phyloP scores from a whole-genome alignment of 1,284 basidiomycete species.

The Ustilago nuda region DNA sequence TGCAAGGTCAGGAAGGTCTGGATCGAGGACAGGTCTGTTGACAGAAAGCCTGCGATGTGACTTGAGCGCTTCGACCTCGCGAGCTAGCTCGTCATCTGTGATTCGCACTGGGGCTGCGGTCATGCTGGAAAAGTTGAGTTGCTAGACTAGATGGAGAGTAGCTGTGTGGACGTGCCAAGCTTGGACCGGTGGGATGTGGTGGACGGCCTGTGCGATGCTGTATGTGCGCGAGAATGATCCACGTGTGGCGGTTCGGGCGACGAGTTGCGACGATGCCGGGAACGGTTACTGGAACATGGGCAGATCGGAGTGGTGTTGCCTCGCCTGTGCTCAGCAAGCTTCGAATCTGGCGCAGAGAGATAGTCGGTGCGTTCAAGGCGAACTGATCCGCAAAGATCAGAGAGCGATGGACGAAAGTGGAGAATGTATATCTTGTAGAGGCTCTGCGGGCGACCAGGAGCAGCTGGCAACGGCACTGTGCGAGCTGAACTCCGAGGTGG shows the following conservation, averaged over 20 bases:
- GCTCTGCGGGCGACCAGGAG: no score
- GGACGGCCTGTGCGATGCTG: neutral
- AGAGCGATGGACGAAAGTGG: neutral
- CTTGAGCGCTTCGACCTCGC: slow-evolving; percentile 67
- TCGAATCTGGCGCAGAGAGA: neutral
- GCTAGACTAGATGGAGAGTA: neutral
- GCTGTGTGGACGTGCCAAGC: neutral
- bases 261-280: slow-evolving; percentile 5
- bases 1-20: slow-evolving; percentile 65
- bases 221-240: neutral
- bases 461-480: neutral
- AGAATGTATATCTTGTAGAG: neutral
- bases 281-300: slow-evolving; percentile 25
- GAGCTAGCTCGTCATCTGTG: slow-evolving; percentile 62
- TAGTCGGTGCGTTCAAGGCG: neutral
- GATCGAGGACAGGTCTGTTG: slow-evolving; percentile 64
- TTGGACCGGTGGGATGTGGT: neutral
- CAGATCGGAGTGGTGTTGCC: neutral
- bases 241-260: slow-evolving; percentile 13
- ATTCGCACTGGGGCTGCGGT: slow-evolving; percentile 41
- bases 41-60: slow-evolving; percentile 64
- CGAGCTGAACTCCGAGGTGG: neutral
- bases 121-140: slow-evolving; percentile 16
- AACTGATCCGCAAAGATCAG: neutral
- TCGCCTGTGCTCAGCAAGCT: slow-evolving; percentile 14